A percentile compares a stretch with the other conserved stretches of the same genome.
These are phyloP conservation scores for Aspergillus sp. DNA, from an alignment of 2,329 filamentous ascomycete species.

Conservation along the genomic window DNA sequence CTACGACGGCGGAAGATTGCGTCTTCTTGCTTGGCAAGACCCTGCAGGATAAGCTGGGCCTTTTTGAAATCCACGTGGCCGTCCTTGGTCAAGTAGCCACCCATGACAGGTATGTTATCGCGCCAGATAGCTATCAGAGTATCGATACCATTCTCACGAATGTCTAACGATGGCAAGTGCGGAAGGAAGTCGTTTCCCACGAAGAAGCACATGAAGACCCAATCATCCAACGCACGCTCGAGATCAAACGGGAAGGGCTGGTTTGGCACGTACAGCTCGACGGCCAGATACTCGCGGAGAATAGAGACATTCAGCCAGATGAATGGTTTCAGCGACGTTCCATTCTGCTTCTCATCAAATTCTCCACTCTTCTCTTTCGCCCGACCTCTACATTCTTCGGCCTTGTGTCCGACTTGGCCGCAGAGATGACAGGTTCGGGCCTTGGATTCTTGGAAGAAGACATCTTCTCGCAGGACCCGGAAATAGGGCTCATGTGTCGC, in stretches of 20 bases:
- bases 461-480: conserved; percentile 91
- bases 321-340: conserved; percentile 76
- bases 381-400: conserved; percentile 77
- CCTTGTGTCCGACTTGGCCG: conserved; percentile 88
- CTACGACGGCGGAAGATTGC: conserved; percentile 86
- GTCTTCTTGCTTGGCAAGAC: conserved; percentile 88
- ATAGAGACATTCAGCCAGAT: conserved; percentile 97
- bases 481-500: conserved; percentile 98
- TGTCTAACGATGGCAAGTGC: conserved; percentile 94
- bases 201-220: conserved; percentile 99
- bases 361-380: conserved; percentile 75
- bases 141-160: conserved; percentile 95
- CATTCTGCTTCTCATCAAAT: conserved; percentile 76
- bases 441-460: conserved; percentile 87
- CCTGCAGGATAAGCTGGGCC: conserved; percentile 83
- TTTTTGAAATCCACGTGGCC: conserved; percentile 83
- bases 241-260: conserved; percentile 88
- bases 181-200: conserved; percentile 98
- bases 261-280: conserved; percentile 79
- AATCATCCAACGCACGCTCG: conserved; percentile 91
- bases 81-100: conserved; percentile 93
- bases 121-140: conserved; percentile 96
- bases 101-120: conserved; percentile 86
- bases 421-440: conserved; percentile 81
- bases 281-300: conserved; percentile 86